phyloP scores from a whole-genome alignment of 208 protist species.

The Wallacemonas sp. region DNA sequence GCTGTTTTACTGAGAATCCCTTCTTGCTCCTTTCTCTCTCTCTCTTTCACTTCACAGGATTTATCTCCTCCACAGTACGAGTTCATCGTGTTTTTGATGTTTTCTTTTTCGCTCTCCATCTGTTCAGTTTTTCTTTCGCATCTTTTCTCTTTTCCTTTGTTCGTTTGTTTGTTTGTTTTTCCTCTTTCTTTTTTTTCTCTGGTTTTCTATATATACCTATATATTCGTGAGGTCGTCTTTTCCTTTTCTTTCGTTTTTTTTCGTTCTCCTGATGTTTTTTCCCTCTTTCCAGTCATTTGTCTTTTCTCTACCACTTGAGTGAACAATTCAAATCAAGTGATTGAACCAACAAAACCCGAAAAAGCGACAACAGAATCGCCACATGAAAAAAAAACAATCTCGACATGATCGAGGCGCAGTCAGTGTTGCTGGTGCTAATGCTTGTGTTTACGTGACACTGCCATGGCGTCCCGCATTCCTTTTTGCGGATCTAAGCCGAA shows the following conservation, averaged over 20 bases:
- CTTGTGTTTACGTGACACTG: no score
- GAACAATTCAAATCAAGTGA: neutral
- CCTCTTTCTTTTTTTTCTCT: constrained; percentile 6
- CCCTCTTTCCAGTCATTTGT: neutral
- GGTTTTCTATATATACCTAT: neutral
- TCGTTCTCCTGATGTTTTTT: neutral
- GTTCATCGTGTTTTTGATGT: no score
- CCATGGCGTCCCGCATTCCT: no score
- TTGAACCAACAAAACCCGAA: no score
- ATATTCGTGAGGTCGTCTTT: no score
- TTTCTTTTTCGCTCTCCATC: constrained; percentile 9
- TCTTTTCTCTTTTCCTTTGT: constrained; percentile 11
- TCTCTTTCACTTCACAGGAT: neutral
- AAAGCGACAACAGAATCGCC: no score
- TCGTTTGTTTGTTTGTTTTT: constrained; percentile 14
- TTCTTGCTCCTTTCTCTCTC: neutral
- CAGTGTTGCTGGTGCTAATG: no score
- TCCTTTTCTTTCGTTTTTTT: neutral
- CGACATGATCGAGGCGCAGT: no score
- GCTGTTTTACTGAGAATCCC: neutral
- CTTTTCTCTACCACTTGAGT: neutral
- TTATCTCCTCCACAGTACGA: no score
- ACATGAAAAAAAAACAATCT: no score
- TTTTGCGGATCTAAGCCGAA: no score
- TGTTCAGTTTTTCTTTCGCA: neutral